Evolutionary conservation across 2,329 filamentous ascomycete genomes (phyloP).

Genomic region (Colletotrichum lini): DNA sequence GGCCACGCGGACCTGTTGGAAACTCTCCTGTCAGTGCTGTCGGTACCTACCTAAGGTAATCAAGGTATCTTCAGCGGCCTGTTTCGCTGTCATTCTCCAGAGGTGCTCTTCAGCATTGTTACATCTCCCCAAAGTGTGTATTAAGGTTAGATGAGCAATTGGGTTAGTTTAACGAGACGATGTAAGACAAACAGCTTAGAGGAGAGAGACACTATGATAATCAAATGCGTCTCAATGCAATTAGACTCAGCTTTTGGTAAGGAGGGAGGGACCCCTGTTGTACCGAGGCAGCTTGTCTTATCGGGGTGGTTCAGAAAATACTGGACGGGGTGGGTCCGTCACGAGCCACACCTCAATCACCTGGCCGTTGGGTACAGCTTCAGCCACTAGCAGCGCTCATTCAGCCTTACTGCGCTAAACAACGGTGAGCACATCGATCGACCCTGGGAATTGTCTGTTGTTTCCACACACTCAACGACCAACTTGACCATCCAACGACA

Average conservation of each 20-base stretch:
- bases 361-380: background rate
- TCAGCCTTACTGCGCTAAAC: slow-evolving; percentile 17
- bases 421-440: background rate
- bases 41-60: background rate
- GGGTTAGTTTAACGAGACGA: too few relatives aligned
- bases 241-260: background rate
- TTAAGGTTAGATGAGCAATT: background rate
- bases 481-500: background rate
- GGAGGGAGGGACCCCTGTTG: background rate
- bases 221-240: slow-evolving; percentile 13
- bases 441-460: background rate
- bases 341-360: slow-evolving; percentile 35
- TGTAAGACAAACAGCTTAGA: background rate
- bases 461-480: slow-evolving; percentile 1
- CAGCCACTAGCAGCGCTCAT: slow-evolving; percentile 2
- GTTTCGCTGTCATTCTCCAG: background rate
- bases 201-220: background rate
- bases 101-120: too few relatives aligned
- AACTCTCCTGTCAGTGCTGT: background rate
- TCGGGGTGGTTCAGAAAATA: background rate
- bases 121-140: background rate
- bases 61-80: background rate
- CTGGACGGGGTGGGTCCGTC: background rate
- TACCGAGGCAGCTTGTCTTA: background rate
- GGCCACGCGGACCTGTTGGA: background rate